A percentile compares a stretch with the other conserved stretches of the same genome.
phyloP scores from a whole-genome alignment of 345 rosid species.

The Syzygium jambos region DNA sequence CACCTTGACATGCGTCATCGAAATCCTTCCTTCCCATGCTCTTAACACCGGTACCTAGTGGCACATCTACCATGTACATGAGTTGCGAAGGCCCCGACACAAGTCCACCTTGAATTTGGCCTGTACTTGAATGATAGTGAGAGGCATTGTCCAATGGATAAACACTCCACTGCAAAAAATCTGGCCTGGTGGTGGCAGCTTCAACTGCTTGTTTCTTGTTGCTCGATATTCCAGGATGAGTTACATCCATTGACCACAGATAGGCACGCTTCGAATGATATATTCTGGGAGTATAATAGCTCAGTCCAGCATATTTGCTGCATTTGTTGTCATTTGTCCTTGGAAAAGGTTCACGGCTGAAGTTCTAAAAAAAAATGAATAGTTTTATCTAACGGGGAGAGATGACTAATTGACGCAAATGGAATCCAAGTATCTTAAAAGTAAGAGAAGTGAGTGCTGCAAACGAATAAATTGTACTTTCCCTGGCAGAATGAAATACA shows the following conservation, averaged over 20 bases:
- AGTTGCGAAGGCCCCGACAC: constrained; percentile 1
- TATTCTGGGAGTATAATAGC: constrained; percentile 18
- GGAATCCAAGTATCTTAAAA: no score
- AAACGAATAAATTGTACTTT: no score
- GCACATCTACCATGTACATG: constrained; percentile 12
- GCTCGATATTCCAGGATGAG: constrained; percentile 17
- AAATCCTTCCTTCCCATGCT: constrained; percentile 13
- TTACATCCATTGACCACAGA: constrained; percentile 29
- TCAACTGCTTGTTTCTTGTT: constrained; percentile 43
- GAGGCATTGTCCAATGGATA: constrained; percentile 20
- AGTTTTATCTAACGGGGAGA: no score
- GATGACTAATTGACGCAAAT: no score
- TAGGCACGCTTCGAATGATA: constrained; percentile 32
- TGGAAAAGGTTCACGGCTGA: constrained; percentile 19
- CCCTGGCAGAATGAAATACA: no score
- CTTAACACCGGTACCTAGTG: constrained; percentile 16
- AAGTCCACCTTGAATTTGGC: constrained; percentile 1
- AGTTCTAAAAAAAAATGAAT: constrained; percentile 1
- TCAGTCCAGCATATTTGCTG: constrained; percentile 23
- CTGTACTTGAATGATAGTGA: constrained; percentile 24
- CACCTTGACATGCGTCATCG: background rate
- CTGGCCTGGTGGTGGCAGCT: background rate
- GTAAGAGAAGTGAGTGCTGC: no score
- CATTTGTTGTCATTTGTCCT: constrained; percentile 20
- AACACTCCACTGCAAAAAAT: background rate